Evolutionary conservation across 768 basidiomycete genomes (phyloP).

Genomic region (Leccinum aurantiacum): DNA sequence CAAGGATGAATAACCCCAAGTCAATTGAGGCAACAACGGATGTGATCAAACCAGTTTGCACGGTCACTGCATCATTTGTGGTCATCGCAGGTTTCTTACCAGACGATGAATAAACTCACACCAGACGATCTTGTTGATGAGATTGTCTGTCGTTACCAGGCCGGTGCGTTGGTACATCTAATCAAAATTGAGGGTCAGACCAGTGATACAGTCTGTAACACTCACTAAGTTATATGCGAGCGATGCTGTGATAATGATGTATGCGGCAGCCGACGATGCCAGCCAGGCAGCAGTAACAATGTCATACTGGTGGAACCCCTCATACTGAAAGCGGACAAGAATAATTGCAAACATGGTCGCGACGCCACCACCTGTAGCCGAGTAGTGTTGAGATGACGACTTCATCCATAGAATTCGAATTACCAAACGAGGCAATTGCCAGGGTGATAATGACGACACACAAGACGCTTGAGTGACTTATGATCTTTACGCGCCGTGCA

Average conservation of each 20-base stretch:
- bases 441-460: constrained; percentile 26
- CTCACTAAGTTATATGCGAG: constrained; percentile 45
- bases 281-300: constrained; percentile 43
- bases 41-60: constrained; percentile 32
- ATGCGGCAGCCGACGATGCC: constrained; percentile 39
- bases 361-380: constrained; percentile 34
- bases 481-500: constrained; percentile 41
- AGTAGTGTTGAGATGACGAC: not conserved
- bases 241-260: constrained; percentile 42
- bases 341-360: constrained; percentile 30
- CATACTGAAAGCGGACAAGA: constrained; percentile 27
- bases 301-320: constrained; percentile 35
- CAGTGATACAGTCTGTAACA: not conserved
- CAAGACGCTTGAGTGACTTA: constrained; percentile 31
- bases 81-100: not conserved
- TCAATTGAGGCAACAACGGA: constrained; percentile 20
- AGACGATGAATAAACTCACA: constrained; percentile 20
- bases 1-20: constrained; percentile 23
- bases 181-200: not conserved
- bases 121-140: constrained; percentile 43
- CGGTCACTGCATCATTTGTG: constrained; percentile 20
- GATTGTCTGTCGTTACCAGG: constrained; percentile 38
- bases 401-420: not conserved
- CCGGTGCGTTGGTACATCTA: constrained; percentile 45
- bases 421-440: constrained; percentile 10